phyloP scores from a whole-genome alignment of 1,139 yeast genomes.

The Pichia sp. region DNA sequence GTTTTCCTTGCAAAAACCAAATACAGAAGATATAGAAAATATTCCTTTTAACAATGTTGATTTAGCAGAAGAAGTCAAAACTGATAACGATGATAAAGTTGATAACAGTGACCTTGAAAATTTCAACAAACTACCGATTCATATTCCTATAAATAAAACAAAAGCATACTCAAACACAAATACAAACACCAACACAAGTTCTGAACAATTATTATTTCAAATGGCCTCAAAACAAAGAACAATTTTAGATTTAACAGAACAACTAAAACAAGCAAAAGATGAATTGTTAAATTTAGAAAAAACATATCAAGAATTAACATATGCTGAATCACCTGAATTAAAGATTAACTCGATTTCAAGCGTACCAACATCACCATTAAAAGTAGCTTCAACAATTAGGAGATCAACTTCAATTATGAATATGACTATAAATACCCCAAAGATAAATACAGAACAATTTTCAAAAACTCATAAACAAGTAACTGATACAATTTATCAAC shows the following conservation, averaged over 20 bases:
- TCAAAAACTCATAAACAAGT: conserved; percentile 15
- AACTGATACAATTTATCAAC: conserved; percentile 18
- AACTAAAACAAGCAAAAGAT: conserved; percentile 31
- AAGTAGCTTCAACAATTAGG: conserved; percentile 7
- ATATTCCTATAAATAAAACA: conserved; percentile 13
- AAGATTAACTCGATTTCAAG: background rate
- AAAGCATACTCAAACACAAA: background rate
- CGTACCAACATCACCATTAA: background rate
- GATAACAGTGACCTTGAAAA: background rate
- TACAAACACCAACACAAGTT: background rate
- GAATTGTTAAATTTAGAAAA: conserved; percentile 33
- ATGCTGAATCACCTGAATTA: background rate
- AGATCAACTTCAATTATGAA: conserved; percentile 16
- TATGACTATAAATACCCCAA: conserved; percentile 2
- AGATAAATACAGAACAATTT: conserved; percentile 8
- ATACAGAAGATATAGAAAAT: background rate
- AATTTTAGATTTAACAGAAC: conserved; percentile 35
- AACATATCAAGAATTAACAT: conserved; percentile 20
- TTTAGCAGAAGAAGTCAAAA: background rate
- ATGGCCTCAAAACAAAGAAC: conserved; percentile 41
- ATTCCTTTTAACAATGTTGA: background rate
- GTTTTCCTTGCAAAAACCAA: conserved; percentile 22
- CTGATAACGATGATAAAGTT: background rate
- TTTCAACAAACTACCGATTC: conserved; percentile 10
- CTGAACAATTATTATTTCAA: conserved; percentile 26